Percentiles rank a stretch among this genome's conserved stretches.
phyloP scores from a whole-genome alignment of 2,329 filamentous ascomycete genomes.

The Sporothrix variecibatus region DNA sequence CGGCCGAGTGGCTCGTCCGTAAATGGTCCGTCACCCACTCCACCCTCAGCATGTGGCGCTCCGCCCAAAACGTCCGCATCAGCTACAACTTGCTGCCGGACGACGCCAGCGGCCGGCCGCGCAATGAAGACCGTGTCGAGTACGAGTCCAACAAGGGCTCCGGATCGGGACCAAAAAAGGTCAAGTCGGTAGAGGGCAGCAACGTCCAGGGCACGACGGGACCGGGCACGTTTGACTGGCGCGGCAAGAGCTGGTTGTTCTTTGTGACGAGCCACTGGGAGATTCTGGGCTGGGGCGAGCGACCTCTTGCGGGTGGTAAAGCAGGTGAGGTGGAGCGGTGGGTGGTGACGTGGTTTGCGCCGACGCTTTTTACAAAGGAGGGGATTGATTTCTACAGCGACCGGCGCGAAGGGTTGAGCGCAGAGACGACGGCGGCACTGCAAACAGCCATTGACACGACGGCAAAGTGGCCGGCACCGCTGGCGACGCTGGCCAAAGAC shows the following conservation, averaged over 20 bases:
- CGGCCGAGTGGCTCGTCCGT: conserved; percentile 61
- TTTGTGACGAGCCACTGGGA: conserved; percentile 80
- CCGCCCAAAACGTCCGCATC: conserved; percentile 77
- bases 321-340: conserved; percentile 55
- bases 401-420: conserved; percentile 59
- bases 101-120: conserved; percentile 34
- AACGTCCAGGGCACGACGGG: conserved; percentile 49
- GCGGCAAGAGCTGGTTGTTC: conserved; percentile 72
- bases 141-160: conserved; percentile 62
- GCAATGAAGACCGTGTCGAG: conserved; percentile 71
- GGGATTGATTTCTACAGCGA: conserved; percentile 78
- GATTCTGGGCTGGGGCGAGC: conserved; percentile 72
- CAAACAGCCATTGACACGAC: conserved; percentile 40
- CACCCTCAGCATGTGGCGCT: conserved; percentile 78
- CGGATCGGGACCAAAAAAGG: conserved; percentile 44
- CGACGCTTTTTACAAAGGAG: conserved; percentile 79
- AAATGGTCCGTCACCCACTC: conserved; percentile 77
- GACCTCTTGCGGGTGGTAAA: conserved; percentile 41
- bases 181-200: conserved; percentile 65
- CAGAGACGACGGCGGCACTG: conserved; percentile 45
- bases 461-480: conserved; percentile 46
- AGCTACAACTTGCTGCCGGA: conserved; percentile 63
- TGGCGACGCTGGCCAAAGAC: conserved; percentile 54
- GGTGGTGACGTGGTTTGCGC: conserved; percentile 82
- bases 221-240: conserved; percentile 67